Evolutionary conservation across 2,329 filamentous ascomycete genomes (phyloP).

Genomic region (Calonectria henricotiae): DNA sequence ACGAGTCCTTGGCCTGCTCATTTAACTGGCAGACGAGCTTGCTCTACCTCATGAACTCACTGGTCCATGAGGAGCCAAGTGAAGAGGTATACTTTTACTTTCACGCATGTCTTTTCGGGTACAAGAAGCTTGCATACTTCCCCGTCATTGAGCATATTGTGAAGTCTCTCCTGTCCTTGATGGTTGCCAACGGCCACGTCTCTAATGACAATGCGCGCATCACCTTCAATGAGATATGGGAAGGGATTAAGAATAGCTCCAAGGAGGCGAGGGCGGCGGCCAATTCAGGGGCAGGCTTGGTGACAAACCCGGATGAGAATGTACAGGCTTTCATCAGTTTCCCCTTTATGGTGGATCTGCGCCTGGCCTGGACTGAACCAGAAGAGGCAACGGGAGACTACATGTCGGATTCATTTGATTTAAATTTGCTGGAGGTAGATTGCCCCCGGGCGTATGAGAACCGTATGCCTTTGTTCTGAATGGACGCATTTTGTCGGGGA

Average conservation of each 20-base stretch:
- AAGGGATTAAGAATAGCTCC: background rate
- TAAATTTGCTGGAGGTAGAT: constrained; percentile 57
- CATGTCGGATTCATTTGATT: constrained; percentile 56
- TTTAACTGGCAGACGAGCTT: constrained; percentile 60
- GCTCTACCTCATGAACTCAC: constrained; percentile 60
- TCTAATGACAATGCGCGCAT: constrained; percentile 5
- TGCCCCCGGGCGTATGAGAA: constrained; percentile 44
- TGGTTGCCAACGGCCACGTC: constrained; percentile 52
- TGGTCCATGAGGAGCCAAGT: constrained; percentile 54
- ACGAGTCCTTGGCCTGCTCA: constrained; percentile 57
- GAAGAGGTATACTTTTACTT: constrained; percentile 58
- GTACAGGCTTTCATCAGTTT: constrained; percentile 49
- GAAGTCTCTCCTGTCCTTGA: constrained; percentile 58
- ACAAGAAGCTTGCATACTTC: constrained; percentile 56
- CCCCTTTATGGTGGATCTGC: constrained; percentile 59
- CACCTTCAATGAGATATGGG: background rate
- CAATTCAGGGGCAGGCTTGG: background rate
- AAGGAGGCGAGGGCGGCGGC: background rate
- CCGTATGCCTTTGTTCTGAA: background rate
- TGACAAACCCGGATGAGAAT: background rate
- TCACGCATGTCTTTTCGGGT: constrained; percentile 59
- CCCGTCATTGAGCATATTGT: constrained; percentile 58
- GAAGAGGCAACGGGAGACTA: constrained; percentile 56
- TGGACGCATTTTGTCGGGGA: background rate
- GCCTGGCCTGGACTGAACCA: constrained; percentile 57